Evolutionary conservation across 768 basidiomycete genomes (phyloP).

Genomic region (Daedalea quercina): DNA sequence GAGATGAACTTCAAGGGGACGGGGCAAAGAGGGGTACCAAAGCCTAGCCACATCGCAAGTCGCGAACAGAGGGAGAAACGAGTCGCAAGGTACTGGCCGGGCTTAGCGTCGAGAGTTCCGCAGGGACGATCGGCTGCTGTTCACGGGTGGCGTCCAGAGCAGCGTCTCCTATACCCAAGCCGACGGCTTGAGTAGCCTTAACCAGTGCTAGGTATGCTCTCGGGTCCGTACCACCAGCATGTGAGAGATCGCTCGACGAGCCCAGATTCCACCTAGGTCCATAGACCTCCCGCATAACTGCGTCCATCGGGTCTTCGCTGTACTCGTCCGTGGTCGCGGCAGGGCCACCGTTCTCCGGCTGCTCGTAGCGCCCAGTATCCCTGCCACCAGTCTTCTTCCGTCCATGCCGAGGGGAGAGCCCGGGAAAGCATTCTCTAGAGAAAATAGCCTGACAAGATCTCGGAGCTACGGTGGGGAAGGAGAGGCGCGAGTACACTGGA

Average conservation of each 20-base stretch:
- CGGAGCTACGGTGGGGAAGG: conserved; percentile 12
- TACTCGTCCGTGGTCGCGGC: neutral
- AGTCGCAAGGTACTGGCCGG: conserved; percentile 14
- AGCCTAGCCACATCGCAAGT: neutral
- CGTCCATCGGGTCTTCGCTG: conserved; percentile 20
- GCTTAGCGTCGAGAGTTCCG: conserved; percentile 6
- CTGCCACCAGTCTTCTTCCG: conserved; percentile 1
- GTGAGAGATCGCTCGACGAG: conserved; percentile 3
- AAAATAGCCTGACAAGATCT: conserved; percentile 16
- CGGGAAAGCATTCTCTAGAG: conserved; percentile 6
- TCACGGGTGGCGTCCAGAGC: conserved; percentile 8
- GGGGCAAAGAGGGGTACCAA: too few species aligned
- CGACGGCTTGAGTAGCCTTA: neutral
- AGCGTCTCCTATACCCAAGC: conserved; percentile 1
- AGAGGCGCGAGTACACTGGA: conserved; percentile 6
- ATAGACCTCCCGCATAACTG: conserved; percentile 23
- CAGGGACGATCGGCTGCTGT: neutral
- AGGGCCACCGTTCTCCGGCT: neutral
- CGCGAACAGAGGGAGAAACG: conserved; percentile 13
- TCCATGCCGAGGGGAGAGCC: neutral
- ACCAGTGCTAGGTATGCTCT: neutral
- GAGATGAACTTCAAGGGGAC: too few species aligned
- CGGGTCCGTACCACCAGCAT: conserved; percentile 3
- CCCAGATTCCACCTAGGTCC: conserved; percentile 17
- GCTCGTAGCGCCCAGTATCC: neutral